phyloP scores from a whole-genome alignment of 2,329 filamentous ascomycete genomes.

The Simplicillium sp. region DNA sequence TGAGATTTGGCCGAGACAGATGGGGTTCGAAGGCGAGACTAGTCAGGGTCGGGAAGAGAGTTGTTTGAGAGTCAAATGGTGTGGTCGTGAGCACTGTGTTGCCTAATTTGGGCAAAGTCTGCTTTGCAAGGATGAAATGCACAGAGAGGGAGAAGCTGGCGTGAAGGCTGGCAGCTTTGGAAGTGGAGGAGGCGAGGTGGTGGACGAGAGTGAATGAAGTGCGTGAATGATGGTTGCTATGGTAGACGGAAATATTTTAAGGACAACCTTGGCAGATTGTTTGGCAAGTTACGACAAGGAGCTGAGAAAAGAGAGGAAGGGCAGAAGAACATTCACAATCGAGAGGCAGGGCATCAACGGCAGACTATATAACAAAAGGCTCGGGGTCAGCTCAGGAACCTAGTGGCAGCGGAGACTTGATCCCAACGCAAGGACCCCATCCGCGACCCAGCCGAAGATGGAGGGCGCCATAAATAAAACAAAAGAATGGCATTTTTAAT shows the following conservation, averaged over 20 bases:
- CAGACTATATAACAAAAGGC: neutral
- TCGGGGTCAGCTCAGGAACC: too few relatives aligned
- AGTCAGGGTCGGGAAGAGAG: neutral
- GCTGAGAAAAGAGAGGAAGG: neutral
- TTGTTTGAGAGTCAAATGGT: neutral
- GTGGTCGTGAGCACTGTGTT: too few relatives aligned
- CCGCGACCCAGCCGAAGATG: too few relatives aligned
- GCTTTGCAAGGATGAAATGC: neutral
- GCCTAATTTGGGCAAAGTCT: too few relatives aligned
- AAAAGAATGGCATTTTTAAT: too few relatives aligned
- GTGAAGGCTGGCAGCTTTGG: slow-evolving; percentile 4
- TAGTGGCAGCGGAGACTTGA: too few relatives aligned
- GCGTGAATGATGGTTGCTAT: too few relatives aligned
- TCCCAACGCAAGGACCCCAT: too few relatives aligned
- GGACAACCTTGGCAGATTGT: neutral
- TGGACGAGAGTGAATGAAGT: too few relatives aligned
- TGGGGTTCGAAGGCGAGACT: neutral
- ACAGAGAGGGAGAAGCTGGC: neutral
- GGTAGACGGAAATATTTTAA: neutral
- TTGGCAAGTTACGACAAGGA: neutral
- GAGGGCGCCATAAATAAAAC: too few relatives aligned
- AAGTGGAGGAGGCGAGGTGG: neutral
- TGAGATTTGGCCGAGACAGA: slow-evolving; percentile 2
- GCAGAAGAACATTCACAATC: slow-evolving; percentile 1
- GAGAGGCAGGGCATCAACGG: slow-evolving; percentile 7